These are phyloP conservation scores for Metschnikowia amazonensis DNA, from an alignment of 805 yeast genomes.

Conservation along the genomic window DNA sequence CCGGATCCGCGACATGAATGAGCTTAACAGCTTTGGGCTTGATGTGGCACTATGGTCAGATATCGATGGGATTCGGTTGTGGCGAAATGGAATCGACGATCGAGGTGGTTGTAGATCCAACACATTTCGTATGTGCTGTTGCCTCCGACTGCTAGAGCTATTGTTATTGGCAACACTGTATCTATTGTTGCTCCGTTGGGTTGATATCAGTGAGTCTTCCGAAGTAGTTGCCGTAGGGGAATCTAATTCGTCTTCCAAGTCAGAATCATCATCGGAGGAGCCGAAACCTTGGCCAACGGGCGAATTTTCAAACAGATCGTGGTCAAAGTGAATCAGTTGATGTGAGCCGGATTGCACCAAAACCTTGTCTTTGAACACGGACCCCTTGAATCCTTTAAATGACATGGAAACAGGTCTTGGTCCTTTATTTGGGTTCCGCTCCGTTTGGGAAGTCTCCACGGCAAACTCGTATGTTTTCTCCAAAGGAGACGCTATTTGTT, in stretches of 20 bases:
- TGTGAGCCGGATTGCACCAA: conserved; percentile 31
- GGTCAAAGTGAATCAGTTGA: conserved; percentile 38
- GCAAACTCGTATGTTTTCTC: conserved; percentile 13
- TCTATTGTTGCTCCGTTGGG: background rate
- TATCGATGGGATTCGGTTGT: conserved; percentile 30
- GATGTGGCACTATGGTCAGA: conserved; percentile 25
- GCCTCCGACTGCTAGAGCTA: conserved; percentile 11
- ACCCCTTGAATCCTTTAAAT: conserved; percentile 59
- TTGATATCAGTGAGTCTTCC: background rate
- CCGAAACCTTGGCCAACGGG: conserved; percentile 42
- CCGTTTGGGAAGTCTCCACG: conserved; percentile 4
- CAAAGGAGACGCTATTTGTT: conserved; percentile 9
- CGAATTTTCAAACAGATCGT: conserved; percentile 24
- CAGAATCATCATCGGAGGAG: conserved; percentile 21
- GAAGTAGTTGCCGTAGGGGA: background rate
- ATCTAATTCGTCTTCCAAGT: conserved; percentile 7
- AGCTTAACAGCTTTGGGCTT: conserved; percentile 32
- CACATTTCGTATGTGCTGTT: conserved; percentile 13
- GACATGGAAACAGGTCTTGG: conserved; percentile 48
- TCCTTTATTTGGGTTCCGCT: background rate
- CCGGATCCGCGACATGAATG: conserved; percentile 29
- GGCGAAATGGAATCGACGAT: conserved; percentile 23
- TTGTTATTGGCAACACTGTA: conserved; percentile 6
- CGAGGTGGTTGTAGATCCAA: conserved; percentile 19
- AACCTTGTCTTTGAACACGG: conserved; percentile 36